Conservation (phyloP, 768 basidiomycete genomes). For the Boletus huronensis region DNA sequence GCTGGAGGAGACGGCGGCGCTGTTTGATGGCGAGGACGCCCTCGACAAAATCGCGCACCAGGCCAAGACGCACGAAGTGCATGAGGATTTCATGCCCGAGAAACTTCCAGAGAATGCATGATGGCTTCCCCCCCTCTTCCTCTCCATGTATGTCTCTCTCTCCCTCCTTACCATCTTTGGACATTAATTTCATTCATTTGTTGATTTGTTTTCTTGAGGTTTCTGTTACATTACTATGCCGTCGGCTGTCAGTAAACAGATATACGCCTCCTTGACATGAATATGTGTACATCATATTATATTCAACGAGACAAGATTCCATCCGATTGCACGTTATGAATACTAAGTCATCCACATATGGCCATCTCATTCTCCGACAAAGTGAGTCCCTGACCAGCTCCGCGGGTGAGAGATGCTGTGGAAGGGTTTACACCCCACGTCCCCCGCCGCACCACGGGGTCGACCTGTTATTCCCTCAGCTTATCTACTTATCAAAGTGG, state of each 20-base stretch:
- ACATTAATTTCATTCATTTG: neutral
- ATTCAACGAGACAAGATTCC: neutral
- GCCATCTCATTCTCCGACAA: neutral
- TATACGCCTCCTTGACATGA: neutral
- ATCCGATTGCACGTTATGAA: neutral
- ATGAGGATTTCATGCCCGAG: constrained; percentile 16
- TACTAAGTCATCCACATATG: neutral
- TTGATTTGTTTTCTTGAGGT: neutral
- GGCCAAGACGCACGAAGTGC: constrained; percentile 19
- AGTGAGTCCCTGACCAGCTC: neutral
- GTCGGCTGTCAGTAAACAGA: neutral
- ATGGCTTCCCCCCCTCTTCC: neutral
- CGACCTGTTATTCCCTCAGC: neutral
- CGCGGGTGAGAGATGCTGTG: no score
- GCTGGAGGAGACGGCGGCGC: constrained; percentile 76
- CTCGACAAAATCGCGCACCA: constrained; percentile 33
- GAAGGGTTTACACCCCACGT: no score
- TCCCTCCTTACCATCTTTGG: neutral
- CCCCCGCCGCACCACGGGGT: neutral
- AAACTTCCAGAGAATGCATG: constrained; percentile 15
- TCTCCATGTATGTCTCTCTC: neutral
- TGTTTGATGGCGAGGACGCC: constrained; percentile 71
- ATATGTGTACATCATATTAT: constrained; percentile 1
- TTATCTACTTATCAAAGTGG: no score
- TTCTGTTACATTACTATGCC: neutral